These are phyloP conservation scores for Mortierella sp. DNA, from an alignment of 371 early-diverging fungal genomes.

Conservation along the genomic window DNA sequence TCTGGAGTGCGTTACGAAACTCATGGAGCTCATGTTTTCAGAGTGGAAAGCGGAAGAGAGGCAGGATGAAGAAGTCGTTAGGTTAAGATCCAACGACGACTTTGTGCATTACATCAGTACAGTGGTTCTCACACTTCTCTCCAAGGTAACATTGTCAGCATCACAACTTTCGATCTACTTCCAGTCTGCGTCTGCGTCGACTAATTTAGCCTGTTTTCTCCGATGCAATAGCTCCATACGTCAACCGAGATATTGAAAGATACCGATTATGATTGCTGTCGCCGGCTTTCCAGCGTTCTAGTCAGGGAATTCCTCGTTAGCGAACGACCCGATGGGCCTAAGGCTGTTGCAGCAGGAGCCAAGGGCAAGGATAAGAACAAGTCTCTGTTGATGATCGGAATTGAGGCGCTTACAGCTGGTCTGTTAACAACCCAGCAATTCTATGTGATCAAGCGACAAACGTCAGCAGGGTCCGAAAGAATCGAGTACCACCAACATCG, in stretches of 20 bases:
- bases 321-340: constrained; percentile 37
- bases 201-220: not conserved
- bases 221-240: constrained; percentile 18
- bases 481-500: not conserved
- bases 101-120: constrained; percentile 45
- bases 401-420: constrained; percentile 45
- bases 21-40: constrained; percentile 41
- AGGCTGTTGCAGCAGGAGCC: constrained; percentile 46
- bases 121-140: constrained; percentile 20
- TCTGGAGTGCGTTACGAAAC: constrained; percentile 32
- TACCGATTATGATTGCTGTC: constrained; percentile 43
- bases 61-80: constrained; percentile 19
- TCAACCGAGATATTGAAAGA: constrained; percentile 25
- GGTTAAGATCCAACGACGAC: constrained; percentile 37
- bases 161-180: too few relatives aligned
- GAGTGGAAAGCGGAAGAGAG: constrained; percentile 4
- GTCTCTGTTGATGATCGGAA: constrained; percentile 46
- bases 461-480: not conserved
- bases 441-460: constrained; percentile 11
- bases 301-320: constrained; percentile 47
- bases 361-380: constrained; percentile 53
- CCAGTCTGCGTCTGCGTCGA: not conserved
- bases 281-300: constrained; percentile 36
- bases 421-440: constrained; percentile 29
- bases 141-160: constrained; percentile 19